Percentiles rank a stretch among this genome's conserved stretches.
phyloP scores from a whole-genome alignment of 805 yeast genomes.

The Candida parachauliodes region DNA sequence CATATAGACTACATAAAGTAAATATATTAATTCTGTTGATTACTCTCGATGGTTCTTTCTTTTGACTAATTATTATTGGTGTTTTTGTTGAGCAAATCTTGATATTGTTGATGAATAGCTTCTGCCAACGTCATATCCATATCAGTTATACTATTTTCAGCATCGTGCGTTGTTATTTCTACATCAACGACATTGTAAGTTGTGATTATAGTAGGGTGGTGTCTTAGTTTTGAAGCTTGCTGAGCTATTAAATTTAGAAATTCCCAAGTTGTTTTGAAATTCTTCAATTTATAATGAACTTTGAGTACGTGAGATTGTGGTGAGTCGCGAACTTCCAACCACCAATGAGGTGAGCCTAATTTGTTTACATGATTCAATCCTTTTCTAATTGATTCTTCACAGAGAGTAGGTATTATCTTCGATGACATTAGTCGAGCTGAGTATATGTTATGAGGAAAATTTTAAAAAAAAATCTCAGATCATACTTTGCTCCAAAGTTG shows the following conservation, averaged over 20 bases:
- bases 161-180: constrained; percentile 64
- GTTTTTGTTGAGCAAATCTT: not conserved
- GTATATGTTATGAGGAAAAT: no score
- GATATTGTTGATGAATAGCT: constrained; percentile 18
- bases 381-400: constrained; percentile 1
- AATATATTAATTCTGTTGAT: not conserved
- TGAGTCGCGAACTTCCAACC: constrained; percentile 1
- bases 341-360: constrained; percentile 5
- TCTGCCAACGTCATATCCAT: constrained; percentile 58
- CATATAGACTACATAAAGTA: constrained; percentile 8
- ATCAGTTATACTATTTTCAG: constrained; percentile 44
- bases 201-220: constrained; percentile 69
- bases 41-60: no score
- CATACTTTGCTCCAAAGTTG: no score
- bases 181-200: constrained; percentile 57
- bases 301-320: constrained; percentile 5
- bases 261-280: constrained; percentile 64
- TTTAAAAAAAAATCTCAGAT: no score
- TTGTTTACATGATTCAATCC: constrained; percentile 4
- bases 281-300: constrained; percentile 33
- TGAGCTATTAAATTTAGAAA: constrained; percentile 57
- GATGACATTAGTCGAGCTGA: no score
- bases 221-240: constrained; percentile 55
- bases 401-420: not conserved
- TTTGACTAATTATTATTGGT: no score